Evolutionary conservation across 768 basidiomycete genomes (phyloP).

Genomic region (Mycena crocata): DNA sequence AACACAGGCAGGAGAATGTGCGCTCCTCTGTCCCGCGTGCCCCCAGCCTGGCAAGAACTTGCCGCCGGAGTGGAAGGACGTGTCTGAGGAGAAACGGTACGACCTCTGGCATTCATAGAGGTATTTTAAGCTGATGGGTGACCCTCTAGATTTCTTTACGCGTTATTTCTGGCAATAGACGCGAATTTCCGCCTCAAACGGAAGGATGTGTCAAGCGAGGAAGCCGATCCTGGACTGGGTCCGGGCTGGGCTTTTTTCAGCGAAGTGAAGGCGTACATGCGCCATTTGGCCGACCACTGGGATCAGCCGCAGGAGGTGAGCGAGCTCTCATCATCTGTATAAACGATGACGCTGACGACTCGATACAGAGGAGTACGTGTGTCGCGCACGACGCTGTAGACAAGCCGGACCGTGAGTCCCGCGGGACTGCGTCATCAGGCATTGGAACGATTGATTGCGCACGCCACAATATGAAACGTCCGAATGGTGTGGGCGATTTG

Average conservation of each 20-base stretch:
- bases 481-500: not conserved
- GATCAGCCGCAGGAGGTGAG: not conserved
- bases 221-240: not conserved
- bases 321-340: not conserved
- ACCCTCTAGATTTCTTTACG: not conserved
- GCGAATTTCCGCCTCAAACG: not conserved
- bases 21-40: conserved; percentile 2
- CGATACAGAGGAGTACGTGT: not conserved
- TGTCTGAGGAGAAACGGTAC: not conserved
- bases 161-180: not conserved
- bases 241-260: not conserved
- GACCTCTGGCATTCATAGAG: too few relatives aligned
- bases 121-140: too few relatives aligned
- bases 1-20: conserved; percentile 5
- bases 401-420: not conserved
- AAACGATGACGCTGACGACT: not conserved
- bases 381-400: not conserved
- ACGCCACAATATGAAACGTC: not conserved
- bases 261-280: not conserved
- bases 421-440: not conserved
- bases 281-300: not conserved
- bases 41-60: not conserved
- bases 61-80: conserved; percentile 9
- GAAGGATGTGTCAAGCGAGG: not conserved
- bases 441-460: not conserved